Conservation (phyloP, 2,329 filamentous ascomycete genomes). For the Arachnopeziza araneosa region DNA sequence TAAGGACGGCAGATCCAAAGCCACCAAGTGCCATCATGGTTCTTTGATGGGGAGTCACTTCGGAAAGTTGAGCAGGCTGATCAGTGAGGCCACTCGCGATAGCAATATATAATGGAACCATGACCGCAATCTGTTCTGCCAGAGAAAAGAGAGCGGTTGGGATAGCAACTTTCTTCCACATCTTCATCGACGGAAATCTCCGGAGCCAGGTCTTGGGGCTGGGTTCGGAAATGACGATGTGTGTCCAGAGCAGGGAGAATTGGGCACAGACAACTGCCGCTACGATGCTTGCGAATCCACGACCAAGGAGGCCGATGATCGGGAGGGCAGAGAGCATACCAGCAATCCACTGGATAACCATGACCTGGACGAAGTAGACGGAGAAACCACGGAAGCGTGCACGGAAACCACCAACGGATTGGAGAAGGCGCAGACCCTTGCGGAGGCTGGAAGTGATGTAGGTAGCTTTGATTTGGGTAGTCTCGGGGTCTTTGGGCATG, state of each 20-base stretch:
- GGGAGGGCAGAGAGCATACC: constrained; percentile 39
- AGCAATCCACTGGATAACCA: constrained; percentile 30
- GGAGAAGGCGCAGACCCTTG: constrained; percentile 54
- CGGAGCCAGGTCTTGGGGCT: constrained; percentile 56
- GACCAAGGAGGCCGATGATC: constrained; percentile 28
- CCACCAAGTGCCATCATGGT: constrained; percentile 40
- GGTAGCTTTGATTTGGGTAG: constrained; percentile 43
- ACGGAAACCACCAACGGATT: constrained; percentile 55
- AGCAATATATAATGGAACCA: constrained; percentile 44
- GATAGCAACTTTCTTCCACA: constrained; percentile 62
- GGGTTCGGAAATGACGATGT: constrained; percentile 73
- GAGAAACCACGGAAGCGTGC: constrained; percentile 65
- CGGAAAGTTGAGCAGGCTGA: constrained; percentile 13
- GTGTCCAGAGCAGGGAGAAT: constrained; percentile 73
- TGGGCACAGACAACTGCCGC: constrained; percentile 59
- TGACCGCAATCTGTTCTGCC: constrained; percentile 44
- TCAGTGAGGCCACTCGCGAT: constrained; percentile 33
- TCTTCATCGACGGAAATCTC: constrained; percentile 58
- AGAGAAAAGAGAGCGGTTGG: constrained; percentile 61
- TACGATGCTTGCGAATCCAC: constrained; percentile 47
- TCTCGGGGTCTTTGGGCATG: constrained; percentile 34
- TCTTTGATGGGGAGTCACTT: constrained; percentile 31
- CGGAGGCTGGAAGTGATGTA: constrained; percentile 58
- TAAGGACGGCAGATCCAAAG: constrained; percentile 39
- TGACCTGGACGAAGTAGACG: constrained; percentile 42